Base-by-base conservation (phyloP, 1,139 yeast species). In the Lodderomyces margitis region DNA sequence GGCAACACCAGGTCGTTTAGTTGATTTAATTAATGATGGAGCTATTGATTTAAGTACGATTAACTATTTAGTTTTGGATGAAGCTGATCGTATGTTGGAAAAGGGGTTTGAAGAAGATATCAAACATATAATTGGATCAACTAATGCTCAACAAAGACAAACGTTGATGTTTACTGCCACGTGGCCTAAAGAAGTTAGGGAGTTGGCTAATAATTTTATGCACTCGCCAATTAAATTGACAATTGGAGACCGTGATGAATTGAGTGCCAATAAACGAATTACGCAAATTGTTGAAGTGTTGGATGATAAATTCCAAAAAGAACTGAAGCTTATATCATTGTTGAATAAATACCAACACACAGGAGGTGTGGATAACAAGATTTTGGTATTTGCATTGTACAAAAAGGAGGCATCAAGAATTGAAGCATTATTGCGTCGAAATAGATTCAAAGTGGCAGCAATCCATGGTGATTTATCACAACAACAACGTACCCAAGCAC, bases 21-120 rank as follows among this genome's bases (percentile, higher is more conserved):
- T 89, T 48, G 99, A 92, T 69, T 75, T 94, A 58, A 73, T 92
- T 52, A 85, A 91, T 51, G 98, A 92, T 59, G 95, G 95, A 8
- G 78, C 91, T 31, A 82, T 87, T 36, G 80, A 84, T 53, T 73
- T 92, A 49, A 68, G 80, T 24, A 60, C 71, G 6, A 83, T 91
- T 25, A 78, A 84, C 50, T 91, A 87, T 60, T 73, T 94, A 51
- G 95, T 92, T 19, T 74, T 92, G 41, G 99, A 92, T 63, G 99
- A 92, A 68, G 99, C 98, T 31, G 99, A 92, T 62, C 80, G 99
- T 68, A 94, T 92, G 98, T 78, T 92, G 50, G 98, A 92, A 64
- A 73, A 70, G 54, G 99, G 99, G 25, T 92, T 92, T 58, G 98
- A 92, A 67, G 95, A 91, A 61, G 98, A 91, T 64, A 92, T 92